phyloP scores from a whole-genome alignment of 305 asterid genomes.

The Fraxinus sp. region DNA sequence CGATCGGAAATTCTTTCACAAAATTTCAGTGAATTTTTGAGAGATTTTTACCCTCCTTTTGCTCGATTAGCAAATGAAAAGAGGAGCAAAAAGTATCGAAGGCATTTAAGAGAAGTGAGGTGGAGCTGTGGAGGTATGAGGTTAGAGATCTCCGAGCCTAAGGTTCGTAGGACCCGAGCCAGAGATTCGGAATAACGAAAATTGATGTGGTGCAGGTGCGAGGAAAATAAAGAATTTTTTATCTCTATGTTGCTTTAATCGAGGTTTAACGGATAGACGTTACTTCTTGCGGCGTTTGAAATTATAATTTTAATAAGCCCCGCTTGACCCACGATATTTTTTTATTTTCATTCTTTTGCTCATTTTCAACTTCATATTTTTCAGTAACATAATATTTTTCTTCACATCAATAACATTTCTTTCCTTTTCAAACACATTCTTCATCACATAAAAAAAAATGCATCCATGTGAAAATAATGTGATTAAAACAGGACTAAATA shows the following conservation, averaged over 20 bases:
- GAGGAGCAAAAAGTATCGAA: background rate
- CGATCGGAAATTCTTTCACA: background rate
- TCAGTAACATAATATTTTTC: too few relatives aligned
- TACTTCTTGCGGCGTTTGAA: background rate
- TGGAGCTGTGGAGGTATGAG: background rate
- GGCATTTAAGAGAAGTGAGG: slow-evolving; percentile 27
- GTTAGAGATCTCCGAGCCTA: slow-evolving; percentile 37
- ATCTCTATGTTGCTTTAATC: slow-evolving; percentile 25
- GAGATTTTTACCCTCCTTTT: background rate
- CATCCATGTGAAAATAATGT: too few relatives aligned
- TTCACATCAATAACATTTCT: too few relatives aligned
- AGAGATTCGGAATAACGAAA: slow-evolving; percentile 32
- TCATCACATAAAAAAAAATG: too few relatives aligned
- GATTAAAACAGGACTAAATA: too few relatives aligned
- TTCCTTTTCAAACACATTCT: too few relatives aligned
- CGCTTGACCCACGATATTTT: too few relatives aligned
- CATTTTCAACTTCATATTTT: too few relatives aligned
- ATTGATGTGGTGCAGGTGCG: slow-evolving; percentile 16
- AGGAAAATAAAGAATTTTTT: slow-evolving; percentile 19
- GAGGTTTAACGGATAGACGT: slow-evolving; percentile 36
- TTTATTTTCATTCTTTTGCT: too few relatives aligned
- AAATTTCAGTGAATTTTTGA: background rate
- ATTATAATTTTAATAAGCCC: background rate
- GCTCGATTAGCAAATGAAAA: slow-evolving; percentile 4
- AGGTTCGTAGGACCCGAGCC: slow-evolving; percentile 42